Evolutionary conservation across 352 stramenopile genomes (phyloP).

Genomic region (Pythium oligandrum): DNA sequence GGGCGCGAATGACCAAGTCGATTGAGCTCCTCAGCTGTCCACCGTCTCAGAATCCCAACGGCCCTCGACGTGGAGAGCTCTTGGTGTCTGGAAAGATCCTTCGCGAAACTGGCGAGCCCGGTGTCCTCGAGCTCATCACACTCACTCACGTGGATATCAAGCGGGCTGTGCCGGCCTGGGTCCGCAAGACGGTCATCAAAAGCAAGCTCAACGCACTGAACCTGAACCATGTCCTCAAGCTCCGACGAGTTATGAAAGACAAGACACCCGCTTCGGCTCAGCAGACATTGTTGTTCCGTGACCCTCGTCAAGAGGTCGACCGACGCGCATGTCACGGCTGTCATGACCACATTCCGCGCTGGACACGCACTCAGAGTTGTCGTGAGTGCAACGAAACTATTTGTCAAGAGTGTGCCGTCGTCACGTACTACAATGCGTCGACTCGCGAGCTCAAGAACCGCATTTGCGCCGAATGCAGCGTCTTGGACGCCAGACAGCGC

Average conservation of each 20-base stretch:
- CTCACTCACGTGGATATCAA: constrained; percentile 53
- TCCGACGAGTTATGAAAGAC: constrained; percentile 47
- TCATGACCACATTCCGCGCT: constrained; percentile 38
- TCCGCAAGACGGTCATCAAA: constrained; percentile 52
- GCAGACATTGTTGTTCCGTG: constrained; percentile 28
- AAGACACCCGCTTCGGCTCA: constrained; percentile 3
- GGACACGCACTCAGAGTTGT: constrained; percentile 39
- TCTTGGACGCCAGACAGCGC: no score
- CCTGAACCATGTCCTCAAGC: constrained; percentile 52
- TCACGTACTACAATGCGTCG: constrained; percentile 12
- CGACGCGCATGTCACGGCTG: constrained; percentile 42
- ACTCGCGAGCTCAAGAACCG: no score
- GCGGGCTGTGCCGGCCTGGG: constrained; percentile 50
- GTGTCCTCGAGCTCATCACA: constrained; percentile 46
- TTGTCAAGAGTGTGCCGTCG: not conserved
- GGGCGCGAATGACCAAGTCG: constrained; percentile 58
- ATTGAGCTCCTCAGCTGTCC: constrained; percentile 60
- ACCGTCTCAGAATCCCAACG: constrained; percentile 37
- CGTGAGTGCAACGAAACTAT: constrained; percentile 50
- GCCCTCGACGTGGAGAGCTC: constrained; percentile 45
- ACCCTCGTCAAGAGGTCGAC: constrained; percentile 27
- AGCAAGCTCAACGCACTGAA: constrained; percentile 55
- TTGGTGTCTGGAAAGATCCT: constrained; percentile 55
- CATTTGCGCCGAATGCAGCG: no score
- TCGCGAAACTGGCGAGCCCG: constrained; percentile 44